These are phyloP conservation scores for Ophiostoma australiae DNA, from an alignment of 2,329 filamentous ascomycete species.

Conservation along the genomic window DNA sequence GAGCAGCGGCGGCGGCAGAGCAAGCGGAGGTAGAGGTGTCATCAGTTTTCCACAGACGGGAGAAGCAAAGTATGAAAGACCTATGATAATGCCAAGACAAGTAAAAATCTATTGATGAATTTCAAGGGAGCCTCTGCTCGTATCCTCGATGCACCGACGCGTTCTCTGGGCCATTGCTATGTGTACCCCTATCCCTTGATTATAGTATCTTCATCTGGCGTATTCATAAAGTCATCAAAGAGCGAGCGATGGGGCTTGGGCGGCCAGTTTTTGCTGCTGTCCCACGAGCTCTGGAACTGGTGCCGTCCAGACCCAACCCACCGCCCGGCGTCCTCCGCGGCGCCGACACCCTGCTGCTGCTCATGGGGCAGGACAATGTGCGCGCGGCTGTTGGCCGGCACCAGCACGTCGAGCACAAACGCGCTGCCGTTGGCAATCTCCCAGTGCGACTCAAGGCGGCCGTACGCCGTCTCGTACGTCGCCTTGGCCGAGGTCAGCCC, in stretches of 20 bases:
- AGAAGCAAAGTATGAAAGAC: too few relatives aligned
- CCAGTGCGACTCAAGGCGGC: conserved; percentile 21
- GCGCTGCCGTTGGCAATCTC: conserved; percentile 2
- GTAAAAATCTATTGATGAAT: too few relatives aligned
- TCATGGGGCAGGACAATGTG: conserved; percentile 24
- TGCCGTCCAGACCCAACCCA: conserved; percentile 25
- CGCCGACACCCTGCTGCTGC: not conserved
- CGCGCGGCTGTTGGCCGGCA: conserved; percentile 26
- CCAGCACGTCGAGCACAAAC: conserved; percentile 24
- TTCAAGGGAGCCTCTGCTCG: too few relatives aligned
- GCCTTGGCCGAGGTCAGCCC: not conserved
- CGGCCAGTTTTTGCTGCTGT: conserved; percentile 22
- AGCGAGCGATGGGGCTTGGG: conserved; percentile 16
- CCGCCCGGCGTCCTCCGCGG: not conserved
- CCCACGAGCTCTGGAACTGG: conserved; percentile 19
- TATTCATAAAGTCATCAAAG: conserved; percentile 11
- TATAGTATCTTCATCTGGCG: conserved; percentile 6
- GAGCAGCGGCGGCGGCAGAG: conserved; percentile 24
- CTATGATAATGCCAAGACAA: not conserved
- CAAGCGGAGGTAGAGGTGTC: conserved; percentile 22
- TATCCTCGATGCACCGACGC: too few relatives aligned
- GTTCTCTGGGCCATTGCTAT: too few relatives aligned
- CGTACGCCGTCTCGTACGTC: not conserved
- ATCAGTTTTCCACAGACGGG: too few relatives aligned
- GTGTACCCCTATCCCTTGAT: not conserved